phyloP scores from a whole-genome alignment of 2,329 filamentous ascomycete genomes.

The Trichocomaceae sp. region DNA sequence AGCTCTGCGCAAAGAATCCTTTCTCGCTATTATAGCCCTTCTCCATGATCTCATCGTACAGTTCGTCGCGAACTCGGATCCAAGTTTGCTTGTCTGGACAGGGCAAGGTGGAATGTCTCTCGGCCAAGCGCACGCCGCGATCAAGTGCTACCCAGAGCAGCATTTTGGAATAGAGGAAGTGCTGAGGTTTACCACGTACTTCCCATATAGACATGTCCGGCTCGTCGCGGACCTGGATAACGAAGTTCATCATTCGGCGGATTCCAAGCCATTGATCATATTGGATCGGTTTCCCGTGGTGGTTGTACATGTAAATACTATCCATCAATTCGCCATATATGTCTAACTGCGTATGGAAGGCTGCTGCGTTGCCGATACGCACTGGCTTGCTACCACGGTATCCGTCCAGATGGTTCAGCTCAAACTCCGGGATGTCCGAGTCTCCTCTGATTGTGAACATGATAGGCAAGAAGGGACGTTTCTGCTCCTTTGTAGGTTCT shows the following conservation, averaged over 20 bases:
- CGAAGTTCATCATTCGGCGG: constrained; percentile 62
- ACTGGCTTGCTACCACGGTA: constrained; percentile 66
- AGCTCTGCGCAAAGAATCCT: constrained; percentile 67
- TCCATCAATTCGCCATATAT: constrained; percentile 77
- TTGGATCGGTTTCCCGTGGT: constrained; percentile 67
- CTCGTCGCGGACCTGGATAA: constrained; percentile 59
- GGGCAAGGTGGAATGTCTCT: constrained; percentile 64
- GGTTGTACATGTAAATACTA: constrained; percentile 70
- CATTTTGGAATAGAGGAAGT: constrained; percentile 75
- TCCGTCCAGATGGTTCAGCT: constrained; percentile 64
- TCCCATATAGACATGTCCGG: constrained; percentile 83
- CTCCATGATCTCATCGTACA: constrained; percentile 74
- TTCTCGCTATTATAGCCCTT: constrained; percentile 66
- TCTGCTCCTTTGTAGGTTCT: constrained; percentile 49
- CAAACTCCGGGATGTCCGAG: constrained; percentile 65
- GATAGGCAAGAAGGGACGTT: constrained; percentile 54
- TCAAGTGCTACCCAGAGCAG: constrained; percentile 81
- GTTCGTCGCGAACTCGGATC: constrained; percentile 58
- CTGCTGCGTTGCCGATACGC: constrained; percentile 69
- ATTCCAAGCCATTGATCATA: constrained; percentile 72
- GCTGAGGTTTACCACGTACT: constrained; percentile 66
- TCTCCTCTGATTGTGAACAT: constrained; percentile 75
- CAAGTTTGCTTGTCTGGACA: constrained; percentile 64
- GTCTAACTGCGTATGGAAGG: constrained; percentile 69
- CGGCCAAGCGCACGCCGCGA: constrained; percentile 63